Evolutionary conservation across 768 basidiomycete species (phyloP).

Genomic region (Clitopilus passeckerianus): DNA sequence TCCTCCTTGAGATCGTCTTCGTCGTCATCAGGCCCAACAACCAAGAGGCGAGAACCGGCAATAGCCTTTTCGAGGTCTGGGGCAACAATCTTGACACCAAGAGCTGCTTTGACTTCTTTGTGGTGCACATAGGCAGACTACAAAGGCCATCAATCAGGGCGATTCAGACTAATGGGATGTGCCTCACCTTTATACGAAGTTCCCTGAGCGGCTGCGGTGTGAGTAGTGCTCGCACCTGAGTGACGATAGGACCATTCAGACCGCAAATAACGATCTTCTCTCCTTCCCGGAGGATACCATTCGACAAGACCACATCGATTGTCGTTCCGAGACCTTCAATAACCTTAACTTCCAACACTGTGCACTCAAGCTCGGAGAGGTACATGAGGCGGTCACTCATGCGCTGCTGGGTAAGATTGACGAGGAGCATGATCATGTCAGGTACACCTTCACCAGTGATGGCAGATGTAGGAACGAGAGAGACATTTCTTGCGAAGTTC

Average conservation of each 20-base stretch:
- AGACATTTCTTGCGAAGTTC: conserved; percentile 89
- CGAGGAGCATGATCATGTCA: conserved; percentile 98
- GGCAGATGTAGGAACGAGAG: conserved; percentile 95
- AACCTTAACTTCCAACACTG: conserved; percentile 97
- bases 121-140: conserved; percentile 96
- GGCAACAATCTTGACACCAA: conserved; percentile 93
- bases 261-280: conserved; percentile 96
- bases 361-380: conserved; percentile 94
- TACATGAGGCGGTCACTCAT: conserved; percentile 99
- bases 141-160: conserved; percentile 7
- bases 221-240: conserved; percentile 87
- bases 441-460: conserved; percentile 98
- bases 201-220: conserved; percentile 97
- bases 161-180: conserved; percentile 2
- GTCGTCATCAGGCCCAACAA: conserved; percentile 92
- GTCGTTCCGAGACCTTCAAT: conserved; percentile 97
- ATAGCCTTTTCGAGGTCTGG: conserved; percentile 98
- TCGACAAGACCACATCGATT: conserved; percentile 93
- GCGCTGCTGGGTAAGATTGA: conserved; percentile 95
- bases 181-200: conserved; percentile 83
- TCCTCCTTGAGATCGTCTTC: conserved; percentile 93
- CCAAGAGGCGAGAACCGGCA: conserved; percentile 90
- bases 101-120: conserved; percentile 94
- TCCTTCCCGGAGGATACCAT: conserved; percentile 87
- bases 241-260: conserved; percentile 94